Percentiles rank a stretch among this genome's conserved stretches.
Evolutionary conservation across 139 green algal genomes (phyloP).

Genomic region (Asterochloris sp.): DNA sequence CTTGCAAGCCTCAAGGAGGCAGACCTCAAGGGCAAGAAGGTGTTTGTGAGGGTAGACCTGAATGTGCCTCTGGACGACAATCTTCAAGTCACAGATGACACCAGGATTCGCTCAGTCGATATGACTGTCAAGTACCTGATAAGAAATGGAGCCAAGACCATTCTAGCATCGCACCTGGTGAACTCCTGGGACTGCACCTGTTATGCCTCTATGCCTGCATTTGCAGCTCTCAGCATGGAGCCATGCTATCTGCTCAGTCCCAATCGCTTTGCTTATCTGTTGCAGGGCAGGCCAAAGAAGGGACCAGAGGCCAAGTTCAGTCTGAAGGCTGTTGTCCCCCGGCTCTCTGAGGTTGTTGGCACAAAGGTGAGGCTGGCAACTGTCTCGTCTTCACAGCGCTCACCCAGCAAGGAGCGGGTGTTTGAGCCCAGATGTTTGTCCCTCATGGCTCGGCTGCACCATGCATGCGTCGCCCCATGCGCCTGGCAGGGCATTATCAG

Average conservation of each 20-base stretch:
- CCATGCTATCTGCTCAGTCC: too few species aligned
- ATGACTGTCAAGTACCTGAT: slow-evolving; percentile 87
- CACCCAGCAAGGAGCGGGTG: too few species aligned
- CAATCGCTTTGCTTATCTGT: not conserved
- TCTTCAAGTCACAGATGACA: slow-evolving; percentile 95
- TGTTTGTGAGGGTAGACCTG: slow-evolving; percentile 81
- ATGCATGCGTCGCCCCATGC: not conserved
- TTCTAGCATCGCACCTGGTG: slow-evolving; percentile 94
- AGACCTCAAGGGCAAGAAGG: slow-evolving; percentile 85
- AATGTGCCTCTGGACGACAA: slow-evolving; percentile 97
- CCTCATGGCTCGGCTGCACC: not conserved
- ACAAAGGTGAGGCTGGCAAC: slow-evolving; percentile 39
- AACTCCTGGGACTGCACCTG: not conserved
- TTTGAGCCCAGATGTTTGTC: too few species aligned
- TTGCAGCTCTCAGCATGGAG: too few species aligned
- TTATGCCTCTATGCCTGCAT: not conserved
- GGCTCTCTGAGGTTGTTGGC: slow-evolving; percentile 88
- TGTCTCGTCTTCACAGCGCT: too few species aligned
- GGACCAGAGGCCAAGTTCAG: slow-evolving; percentile 93
- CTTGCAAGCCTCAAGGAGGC: too few species aligned
- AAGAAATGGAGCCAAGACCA: slow-evolving; percentile 89
- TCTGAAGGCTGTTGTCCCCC: slow-evolving; percentile 52
- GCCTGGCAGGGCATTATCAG: not conserved
- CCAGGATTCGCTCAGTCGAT: slow-evolving; percentile 92
- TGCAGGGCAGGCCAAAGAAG: slow-evolving; percentile 91